A percentile compares a stretch with the other conserved stretches of the same genome.
These are phyloP conservation scores for Calocybe indica DNA, from an alignment of 768 basidiomycete species.

Conservation along the genomic window DNA sequence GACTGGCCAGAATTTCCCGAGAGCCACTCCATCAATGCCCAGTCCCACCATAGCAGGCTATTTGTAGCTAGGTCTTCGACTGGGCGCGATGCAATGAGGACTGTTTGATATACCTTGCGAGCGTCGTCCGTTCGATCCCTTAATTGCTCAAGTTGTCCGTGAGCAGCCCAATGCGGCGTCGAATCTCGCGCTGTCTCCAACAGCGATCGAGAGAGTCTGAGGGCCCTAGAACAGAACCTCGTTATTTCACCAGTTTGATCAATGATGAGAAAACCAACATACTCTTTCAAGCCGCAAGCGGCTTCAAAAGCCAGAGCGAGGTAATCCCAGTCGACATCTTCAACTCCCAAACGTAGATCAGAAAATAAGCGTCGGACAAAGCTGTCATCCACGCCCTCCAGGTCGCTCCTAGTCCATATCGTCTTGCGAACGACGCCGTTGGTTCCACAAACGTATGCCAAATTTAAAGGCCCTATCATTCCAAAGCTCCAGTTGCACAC, in stretches of 20 bases:
- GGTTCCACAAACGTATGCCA: constrained; percentile 14
- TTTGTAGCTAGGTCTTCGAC: constrained; percentile 26
- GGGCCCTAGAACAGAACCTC: constrained; percentile 37
- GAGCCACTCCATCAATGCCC: constrained; percentile 84
- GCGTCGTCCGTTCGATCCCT: constrained; percentile 64
- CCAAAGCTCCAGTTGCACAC: constrained; percentile 60
- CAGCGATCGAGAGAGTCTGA: constrained; percentile 61
- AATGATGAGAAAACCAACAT: constrained; percentile 8
- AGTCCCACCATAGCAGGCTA: constrained; percentile 69
- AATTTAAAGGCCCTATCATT: constrained; percentile 51
- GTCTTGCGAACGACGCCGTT: constrained; percentile 16
- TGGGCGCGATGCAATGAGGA: constrained; percentile 44
- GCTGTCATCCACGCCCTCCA: constrained; percentile 40
- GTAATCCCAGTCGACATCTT: constrained; percentile 60
- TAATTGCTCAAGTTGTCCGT: constrained; percentile 66
- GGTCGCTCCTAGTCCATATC: constrained; percentile 40
- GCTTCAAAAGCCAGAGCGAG: constrained; percentile 66
- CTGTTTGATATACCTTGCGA: constrained; percentile 70
- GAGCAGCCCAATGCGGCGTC: constrained; percentile 63
- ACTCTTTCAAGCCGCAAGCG: constrained; percentile 54
- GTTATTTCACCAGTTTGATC: no score
- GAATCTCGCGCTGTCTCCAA: constrained; percentile 55
- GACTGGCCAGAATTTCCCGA: constrained; percentile 42
- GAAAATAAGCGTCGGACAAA: constrained; percentile 55
- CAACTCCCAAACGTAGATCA: constrained; percentile 41